Evolutionary conservation across 768 basidiomycete species (phyloP), one percentile per base, ranked within the genome.

Genomic region (Lanmaoa pseudosensibilis): DNA sequence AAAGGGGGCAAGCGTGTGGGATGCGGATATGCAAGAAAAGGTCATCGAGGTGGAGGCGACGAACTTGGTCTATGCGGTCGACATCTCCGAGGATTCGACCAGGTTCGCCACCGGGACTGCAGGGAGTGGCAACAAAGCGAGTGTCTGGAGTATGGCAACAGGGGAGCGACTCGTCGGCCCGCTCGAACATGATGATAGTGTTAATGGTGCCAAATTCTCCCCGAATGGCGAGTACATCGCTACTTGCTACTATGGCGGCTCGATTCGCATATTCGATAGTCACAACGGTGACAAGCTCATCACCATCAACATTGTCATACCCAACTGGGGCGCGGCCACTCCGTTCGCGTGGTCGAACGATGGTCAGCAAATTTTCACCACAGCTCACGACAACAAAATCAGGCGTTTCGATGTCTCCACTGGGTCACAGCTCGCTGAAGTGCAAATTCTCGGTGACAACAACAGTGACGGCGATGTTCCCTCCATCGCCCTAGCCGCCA

Each of bases 391-490:
- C 44, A 27, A n/a, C 2, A 45, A n/a, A 25, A 30, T 41, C 13
- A 15, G 6, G 7, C 19, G 10, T 13, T 46, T 46, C 2, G 8
- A 9, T 13, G 18, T n/a, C 11, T 32, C n/a, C 1, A 46, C 45
- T 8, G 27, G 45, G 11, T 46, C 45, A 0, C 45, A 32, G 7
- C 27, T 32, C 0, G 45, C 30, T 2, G 30, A 32, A 13, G 19
- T 12, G 2, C 6, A 2, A 1, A 2, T 1, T n/a, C 27, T 32
- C 12, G 1, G 12, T 8, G 45, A 12, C 2, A 11, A 4, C 10
- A 9, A 10, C 6, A 30, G 7, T 8, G 1, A 8, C 27, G 3
- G n/a, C n/a, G n/a, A 25, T 30, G 5, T 32, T n/a, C 5, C 5
- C n/a, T 46, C 45, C 2, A 0, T 46, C n/a, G 18, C 45, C n/a